Base-by-base conservation (phyloP, 83 land plant genomes). In the Larix sibirica region DNA sequence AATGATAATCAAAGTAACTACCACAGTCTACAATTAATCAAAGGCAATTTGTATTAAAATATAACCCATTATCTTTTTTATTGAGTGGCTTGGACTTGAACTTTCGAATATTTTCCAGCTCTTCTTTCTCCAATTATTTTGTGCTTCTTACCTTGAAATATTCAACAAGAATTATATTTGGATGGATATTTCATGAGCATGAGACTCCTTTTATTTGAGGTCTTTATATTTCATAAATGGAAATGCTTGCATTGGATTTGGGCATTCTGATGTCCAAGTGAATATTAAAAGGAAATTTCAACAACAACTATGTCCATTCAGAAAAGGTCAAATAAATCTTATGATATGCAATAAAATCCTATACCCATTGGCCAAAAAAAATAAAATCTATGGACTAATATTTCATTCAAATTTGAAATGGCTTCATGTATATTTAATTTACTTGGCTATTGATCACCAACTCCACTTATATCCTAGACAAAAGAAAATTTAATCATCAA, bases 61-160 rank as follows among this genome's bases (percentile, higher is more conserved):
- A 42, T 0, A 42, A 42, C 47, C 17, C 12, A 62, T 38, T 65
- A 94, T 99, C 93, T 88, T 97, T 79, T 90, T 96, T 96, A 62
- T 94, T 91, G 9, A 96, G 85, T 18, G 96, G 99, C 77, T 88
- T 89, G 14, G 99, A 99, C 90, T 96, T 98, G 79, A 97, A 98
- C 81, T 93, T 90, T 1, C 92, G 99, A 66, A 86, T 58, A 38
- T 89, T 90, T 74, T 89, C 93, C 28, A 93, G 91, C 89, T 90
- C 94, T 80, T 97, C 96, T 69, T 82, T 84, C 85, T 94, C 96
- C 78, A 98, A 64, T 82, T 98, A 97, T n/a, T 83, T 80, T 9
- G 91, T 84, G 82, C 92, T 94, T 79, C 91, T 97, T 12, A 89
- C 86, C 85, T 94, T 93, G 85, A 21, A 63, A n/a, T 40, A 23